These are phyloP conservation scores for Cornus suecica DNA, from an alignment of 148 eudicot genomes.

Conservation along the genomic window DNA sequence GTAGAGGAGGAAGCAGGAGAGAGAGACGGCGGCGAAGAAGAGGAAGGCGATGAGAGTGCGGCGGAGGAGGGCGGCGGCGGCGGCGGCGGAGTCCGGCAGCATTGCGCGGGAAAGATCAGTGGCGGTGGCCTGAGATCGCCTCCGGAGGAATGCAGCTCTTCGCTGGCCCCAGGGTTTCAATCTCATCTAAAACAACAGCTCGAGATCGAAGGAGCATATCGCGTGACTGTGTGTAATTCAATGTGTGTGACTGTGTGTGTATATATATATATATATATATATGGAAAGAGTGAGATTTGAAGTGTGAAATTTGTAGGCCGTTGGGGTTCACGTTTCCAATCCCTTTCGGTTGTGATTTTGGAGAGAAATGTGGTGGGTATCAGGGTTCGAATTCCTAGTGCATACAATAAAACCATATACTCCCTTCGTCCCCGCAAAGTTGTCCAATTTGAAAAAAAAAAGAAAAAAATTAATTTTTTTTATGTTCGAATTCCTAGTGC, in stretches of 20 bases:
- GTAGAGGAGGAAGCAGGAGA: conserved; percentile 25
- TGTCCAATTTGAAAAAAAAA: no score
- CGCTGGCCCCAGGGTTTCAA: background rate
- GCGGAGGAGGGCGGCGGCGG: conserved; percentile 24
- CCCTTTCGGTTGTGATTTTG: background rate
- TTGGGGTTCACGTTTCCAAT: background rate
- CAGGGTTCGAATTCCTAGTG: no score
- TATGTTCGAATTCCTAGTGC: no score
- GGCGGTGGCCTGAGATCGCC: background rate
- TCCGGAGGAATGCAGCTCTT: background rate
- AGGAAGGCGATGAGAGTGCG: conserved; percentile 18
- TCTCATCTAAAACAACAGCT: background rate
- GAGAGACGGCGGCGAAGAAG: conserved; percentile 23
- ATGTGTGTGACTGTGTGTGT: background rate
- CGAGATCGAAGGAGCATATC: background rate
- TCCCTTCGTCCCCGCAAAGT: no score
- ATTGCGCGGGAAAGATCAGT: background rate
- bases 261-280: no score
- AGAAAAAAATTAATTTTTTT: no score
- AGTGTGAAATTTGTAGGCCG: background rate
- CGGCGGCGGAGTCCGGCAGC: background rate
- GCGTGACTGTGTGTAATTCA: background rate
- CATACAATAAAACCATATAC: no score
- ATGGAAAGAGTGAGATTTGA: background rate
- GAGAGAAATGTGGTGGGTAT: background rate